Percentiles rank a stretch among this genome's conserved stretches.
Conservation (phyloP, 2,329 filamentous ascomycete species). For the Elsinoe fawcettii region DNA sequence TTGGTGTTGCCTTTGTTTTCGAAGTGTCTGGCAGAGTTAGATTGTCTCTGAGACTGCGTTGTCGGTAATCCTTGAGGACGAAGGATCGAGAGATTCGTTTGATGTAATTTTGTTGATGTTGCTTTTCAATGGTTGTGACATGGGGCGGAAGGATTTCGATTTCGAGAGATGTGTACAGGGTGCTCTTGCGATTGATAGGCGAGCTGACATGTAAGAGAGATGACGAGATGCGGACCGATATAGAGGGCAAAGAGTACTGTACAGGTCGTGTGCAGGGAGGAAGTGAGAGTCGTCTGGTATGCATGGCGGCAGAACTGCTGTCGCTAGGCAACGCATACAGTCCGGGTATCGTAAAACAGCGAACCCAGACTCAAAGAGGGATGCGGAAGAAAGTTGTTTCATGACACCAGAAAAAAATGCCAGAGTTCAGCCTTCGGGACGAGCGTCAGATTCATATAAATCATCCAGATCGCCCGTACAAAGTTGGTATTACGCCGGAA, state of each 20-base stretch:
- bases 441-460: slow-evolving; percentile 14
- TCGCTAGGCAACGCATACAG: neutral
- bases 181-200: neutral
- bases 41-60: neutral
- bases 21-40: neutral
- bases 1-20: neutral
- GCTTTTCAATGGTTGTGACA: neutral
- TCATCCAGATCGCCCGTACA: slow-evolving; percentile 12
- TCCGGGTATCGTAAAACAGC: slow-evolving; percentile 7
- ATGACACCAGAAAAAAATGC: neutral
- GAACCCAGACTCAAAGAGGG: neutral
- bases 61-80: neutral
- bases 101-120: neutral
- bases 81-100: neutral
- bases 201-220: neutral
- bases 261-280: neutral
- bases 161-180: slow-evolving; percentile 7
- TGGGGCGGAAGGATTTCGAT: neutral
- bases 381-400: neutral
- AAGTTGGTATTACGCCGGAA: slow-evolving; percentile 20
- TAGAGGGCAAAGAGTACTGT: slow-evolving; percentile 12
- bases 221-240: neutral
- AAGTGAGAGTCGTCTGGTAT: neutral
- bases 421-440: neutral
- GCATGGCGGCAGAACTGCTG: slow-evolving; percentile 4